Conservation (phyloP, 2,329 filamentous ascomycete genomes). For the Pseudopithomyces maydicus region DNA sequence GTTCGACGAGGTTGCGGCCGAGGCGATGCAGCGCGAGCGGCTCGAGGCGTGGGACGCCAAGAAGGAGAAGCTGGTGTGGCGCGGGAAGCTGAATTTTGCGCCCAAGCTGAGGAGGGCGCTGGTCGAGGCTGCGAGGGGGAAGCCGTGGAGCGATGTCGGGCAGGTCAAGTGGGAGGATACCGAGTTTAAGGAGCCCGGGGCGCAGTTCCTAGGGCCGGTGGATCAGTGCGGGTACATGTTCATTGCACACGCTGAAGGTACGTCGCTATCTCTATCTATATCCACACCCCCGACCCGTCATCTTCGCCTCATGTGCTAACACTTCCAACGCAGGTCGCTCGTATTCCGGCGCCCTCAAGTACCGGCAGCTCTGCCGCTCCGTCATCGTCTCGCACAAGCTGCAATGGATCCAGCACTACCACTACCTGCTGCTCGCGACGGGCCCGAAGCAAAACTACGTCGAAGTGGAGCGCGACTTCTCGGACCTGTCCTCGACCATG, state of each 20-base stretch:
- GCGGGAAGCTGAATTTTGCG: conserved; percentile 38
- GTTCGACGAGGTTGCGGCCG: conserved; percentile 32
- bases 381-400: conserved; percentile 42
- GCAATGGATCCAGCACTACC: conserved; percentile 42
- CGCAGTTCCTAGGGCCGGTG: conserved; percentile 54
- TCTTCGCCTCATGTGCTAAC: conserved; percentile 24
- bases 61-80: conserved; percentile 40
- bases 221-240: conserved; percentile 63
- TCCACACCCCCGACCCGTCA: no score
- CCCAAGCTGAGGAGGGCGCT: conserved; percentile 36
- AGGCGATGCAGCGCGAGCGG: conserved; percentile 32
- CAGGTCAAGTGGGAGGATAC: conserved; percentile 35
- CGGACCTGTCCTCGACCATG: conserved; percentile 34
- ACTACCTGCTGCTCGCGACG: conserved; percentile 35
- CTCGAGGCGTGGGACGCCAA: conserved; percentile 39
- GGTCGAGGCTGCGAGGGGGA: conserved; percentile 34
- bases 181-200: conserved; percentile 29
- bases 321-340: conserved; percentile 30
- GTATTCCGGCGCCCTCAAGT: conserved; percentile 61
- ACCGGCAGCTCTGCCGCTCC: conserved; percentile 56
- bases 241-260: conserved; percentile 59
- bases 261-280: conserved; percentile 22
- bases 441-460: conserved; percentile 41
- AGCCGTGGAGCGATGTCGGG: conserved; percentile 39
- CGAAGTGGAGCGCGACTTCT: conserved; percentile 42